Evolutionary conservation across 129 eudicot species (phyloP), one percentile per base, ranked within the genome.

Genomic region (Solidago caesia): DNA sequence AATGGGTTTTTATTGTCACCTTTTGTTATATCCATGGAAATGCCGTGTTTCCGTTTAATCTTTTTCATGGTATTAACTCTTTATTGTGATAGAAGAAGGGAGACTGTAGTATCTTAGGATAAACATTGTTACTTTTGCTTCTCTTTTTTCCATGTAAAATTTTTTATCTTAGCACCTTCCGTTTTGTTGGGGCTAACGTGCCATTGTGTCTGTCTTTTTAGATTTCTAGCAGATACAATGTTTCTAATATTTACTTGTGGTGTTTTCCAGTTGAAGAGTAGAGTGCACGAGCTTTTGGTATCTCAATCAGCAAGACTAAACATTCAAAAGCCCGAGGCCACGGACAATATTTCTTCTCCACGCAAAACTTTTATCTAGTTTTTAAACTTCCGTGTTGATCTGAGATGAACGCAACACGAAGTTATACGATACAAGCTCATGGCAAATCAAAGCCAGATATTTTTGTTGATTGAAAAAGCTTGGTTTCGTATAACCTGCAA

Each of bases 261-360:
- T 67, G 42, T 57, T 63, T 61, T 71, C 64, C 86, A 92, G 98
- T 80, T 92, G 80, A 92, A 85, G 82, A 71, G 60, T 8, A 87
- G 79, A 70, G 98, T 92, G 74, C 91, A 92, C 53, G 90, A 87
- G 67, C 77, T 92, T 65, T 75, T 92, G 77, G 74, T 84, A 46
- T 84, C 91, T 70, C 98, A 89, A 70, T 84, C 87, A 33, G 53
- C 68, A 52, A 84, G 84, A 77, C 79, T 89, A 45, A 64, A 9
- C 76, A 63, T 57, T 26, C 68, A 85, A 53, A 80, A 80, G 69
- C 51, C 82, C 0, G 80, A 79, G 53, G 67, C 6, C 47, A 60
- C 69, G 80, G 53, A 81, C 67, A 60, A 25, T 33, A 3, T 70
- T 47, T 46, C 81, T 49, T 25, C 81, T 44, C 57, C 66, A 48